A percentile compares a stretch with the other conserved stretches of the same genome.
Evolutionary conservation across 2,329 filamentous ascomycete genomes (phyloP).

Genomic region (Stromatinia cepivora): DNA sequence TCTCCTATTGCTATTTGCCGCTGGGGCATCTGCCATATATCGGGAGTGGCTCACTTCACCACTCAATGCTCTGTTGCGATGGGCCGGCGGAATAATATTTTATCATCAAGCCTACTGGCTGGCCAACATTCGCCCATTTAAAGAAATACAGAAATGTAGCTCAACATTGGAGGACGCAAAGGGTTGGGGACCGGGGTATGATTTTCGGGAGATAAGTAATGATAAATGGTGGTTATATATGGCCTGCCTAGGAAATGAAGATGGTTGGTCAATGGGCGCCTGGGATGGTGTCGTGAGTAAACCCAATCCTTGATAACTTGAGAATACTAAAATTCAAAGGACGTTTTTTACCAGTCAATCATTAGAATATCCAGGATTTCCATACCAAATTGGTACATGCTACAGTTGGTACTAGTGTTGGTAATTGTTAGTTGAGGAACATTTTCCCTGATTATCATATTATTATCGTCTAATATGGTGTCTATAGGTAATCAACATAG

Average conservation of each 20-base stretch:
- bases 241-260: conserved; percentile 17
- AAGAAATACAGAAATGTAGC: neutral
- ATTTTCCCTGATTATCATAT: neutral
- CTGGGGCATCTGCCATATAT: neutral
- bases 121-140: neutral
- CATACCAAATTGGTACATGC: neutral
- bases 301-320: neutral
- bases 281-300: neutral
- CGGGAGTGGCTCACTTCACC: neutral
- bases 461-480: neutral
- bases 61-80: neutral
- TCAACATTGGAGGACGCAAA: neutral
- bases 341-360: neutral
- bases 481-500: neutral
- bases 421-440: neutral
- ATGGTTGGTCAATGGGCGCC: neutral
- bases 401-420: neutral
- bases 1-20: neutral
- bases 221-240: conserved; percentile 20
- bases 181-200: neutral
- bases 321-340: conserved; percentile 1
- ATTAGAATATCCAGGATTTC: neutral
- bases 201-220: conserved; percentile 11
- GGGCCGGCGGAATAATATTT: conserved; percentile 10
- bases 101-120: conserved; percentile 16